These are phyloP conservation scores for Excoecaria agallocha DNA, from an alignment of 345 rosid species.

Conservation along the genomic window DNA sequence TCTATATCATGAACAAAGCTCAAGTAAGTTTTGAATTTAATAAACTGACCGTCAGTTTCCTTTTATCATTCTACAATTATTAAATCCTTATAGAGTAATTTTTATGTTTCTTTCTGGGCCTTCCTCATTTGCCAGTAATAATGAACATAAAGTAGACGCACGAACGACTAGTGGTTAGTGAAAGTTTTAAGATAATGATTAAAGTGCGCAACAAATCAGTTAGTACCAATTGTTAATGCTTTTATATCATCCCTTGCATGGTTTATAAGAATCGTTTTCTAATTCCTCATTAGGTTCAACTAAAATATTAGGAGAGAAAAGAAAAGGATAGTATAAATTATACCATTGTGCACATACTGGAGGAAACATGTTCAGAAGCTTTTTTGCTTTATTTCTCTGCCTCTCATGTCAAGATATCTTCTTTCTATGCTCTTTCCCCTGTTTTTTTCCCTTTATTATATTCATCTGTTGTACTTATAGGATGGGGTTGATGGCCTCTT, in stretches of 20 bases:
- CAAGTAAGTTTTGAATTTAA: no score
- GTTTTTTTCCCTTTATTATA: not conserved
- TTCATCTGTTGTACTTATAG: slow-evolving; percentile 3
- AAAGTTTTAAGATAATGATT: not conserved
- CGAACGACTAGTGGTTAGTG: not conserved
- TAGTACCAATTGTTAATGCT: not conserved
- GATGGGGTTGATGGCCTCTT: slow-evolving; percentile 17
- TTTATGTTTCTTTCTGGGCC: slow-evolving; percentile 3
- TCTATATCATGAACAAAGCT: no score
- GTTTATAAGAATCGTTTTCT: not conserved
- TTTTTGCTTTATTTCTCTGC: slow-evolving; percentile 11
- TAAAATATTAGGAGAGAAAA: not conserved
- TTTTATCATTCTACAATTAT: slow-evolving; percentile 1
- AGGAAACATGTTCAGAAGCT: slow-evolving; percentile 8
- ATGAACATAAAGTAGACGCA: not conserved
- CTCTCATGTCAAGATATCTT: slow-evolving; percentile 11
- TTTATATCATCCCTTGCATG: not conserved
- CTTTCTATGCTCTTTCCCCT: not conserved
- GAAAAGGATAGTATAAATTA: not conserved
- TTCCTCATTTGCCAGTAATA: slow-evolving; percentile 7
- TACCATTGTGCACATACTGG: slow-evolving; percentile 4
- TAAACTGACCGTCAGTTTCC: not conserved
- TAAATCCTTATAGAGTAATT: slow-evolving; percentile 4
- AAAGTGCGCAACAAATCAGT: slow-evolving; percentile 8
- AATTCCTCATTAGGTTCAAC: not conserved